Conservation (phyloP, 441 rosid genomes). For the Erodium trifolium region DNA sequence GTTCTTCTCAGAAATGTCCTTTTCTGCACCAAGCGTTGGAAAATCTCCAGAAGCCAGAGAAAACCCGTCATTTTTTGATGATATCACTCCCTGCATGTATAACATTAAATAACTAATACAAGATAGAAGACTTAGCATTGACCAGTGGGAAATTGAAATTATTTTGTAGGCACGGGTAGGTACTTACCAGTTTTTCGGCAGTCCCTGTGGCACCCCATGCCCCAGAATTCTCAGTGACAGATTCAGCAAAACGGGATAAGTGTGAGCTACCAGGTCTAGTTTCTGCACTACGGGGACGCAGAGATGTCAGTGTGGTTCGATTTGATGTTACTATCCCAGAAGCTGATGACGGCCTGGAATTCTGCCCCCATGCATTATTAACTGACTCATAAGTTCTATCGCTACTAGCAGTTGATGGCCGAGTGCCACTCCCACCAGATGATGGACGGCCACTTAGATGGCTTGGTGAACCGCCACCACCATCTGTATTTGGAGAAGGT, state of each 20-base stretch:
- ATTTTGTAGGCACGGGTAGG: background rate
- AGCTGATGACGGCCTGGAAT: constrained; percentile 94
- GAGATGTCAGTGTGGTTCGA: constrained; percentile 54
- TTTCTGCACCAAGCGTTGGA: constrained; percentile 86
- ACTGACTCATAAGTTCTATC: constrained; percentile 60
- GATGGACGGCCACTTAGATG: constrained; percentile 86
- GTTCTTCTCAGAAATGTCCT: constrained; percentile 47
- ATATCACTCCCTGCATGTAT: constrained; percentile 48
- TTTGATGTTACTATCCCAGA: constrained; percentile 72
- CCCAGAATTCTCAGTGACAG: constrained; percentile 53
- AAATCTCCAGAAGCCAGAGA: constrained; percentile 88
- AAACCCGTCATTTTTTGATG: constrained; percentile 64
- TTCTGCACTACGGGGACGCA: constrained; percentile 96
- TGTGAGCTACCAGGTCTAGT: constrained; percentile 98
- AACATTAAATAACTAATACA: constrained; percentile 16
- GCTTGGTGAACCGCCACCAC: constrained; percentile 71
- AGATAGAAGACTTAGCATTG: constrained; percentile 18
- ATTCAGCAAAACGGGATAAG: constrained; percentile 91
- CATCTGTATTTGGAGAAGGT: constrained; percentile 60
- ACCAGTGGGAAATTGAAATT: background rate
- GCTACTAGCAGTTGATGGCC: constrained; percentile 91
- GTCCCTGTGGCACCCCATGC: constrained; percentile 45
- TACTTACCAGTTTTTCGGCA: constrained; percentile 31
- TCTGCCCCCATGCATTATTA: constrained; percentile 58
- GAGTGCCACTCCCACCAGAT: constrained; percentile 86